These are phyloP conservation scores for Candida germanica DNA, from an alignment of 805 yeast species.

Conservation along the genomic window DNA sequence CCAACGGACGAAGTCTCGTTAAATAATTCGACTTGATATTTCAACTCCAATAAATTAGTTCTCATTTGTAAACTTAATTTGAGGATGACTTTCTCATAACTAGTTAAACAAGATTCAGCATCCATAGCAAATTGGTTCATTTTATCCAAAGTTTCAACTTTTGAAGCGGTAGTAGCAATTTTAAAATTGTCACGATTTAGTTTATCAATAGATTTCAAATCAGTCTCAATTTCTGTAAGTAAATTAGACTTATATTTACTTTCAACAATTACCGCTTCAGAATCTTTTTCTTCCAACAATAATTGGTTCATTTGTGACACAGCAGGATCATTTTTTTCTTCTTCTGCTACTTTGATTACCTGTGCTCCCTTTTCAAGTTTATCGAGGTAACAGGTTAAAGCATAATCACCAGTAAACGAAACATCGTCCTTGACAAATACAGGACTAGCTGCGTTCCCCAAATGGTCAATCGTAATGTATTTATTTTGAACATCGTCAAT, in stretches of 20 bases:
- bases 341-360: not conserved
- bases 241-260: conserved; percentile 1
- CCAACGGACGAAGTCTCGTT: not conserved
- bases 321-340: not conserved
- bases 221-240: conserved; percentile 6
- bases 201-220: conserved; percentile 1
- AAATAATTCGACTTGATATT: conserved; percentile 8
- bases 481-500: conserved; percentile 3
- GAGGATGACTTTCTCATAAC: conserved; percentile 16
- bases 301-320: not conserved
- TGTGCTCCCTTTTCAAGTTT: not conserved
- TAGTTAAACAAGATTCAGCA: conserved; percentile 15
- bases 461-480: not conserved
- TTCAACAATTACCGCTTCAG: conserved; percentile 1
- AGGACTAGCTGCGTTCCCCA: not conserved
- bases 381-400: conserved; percentile 6
- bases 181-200: not conserved
- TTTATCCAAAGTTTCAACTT: conserved; percentile 3
- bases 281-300: not conserved
- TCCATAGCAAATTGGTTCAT: conserved; percentile 20
- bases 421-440: conserved; percentile 23
- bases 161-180: conserved; percentile 2
- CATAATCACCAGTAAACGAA: conserved; percentile 27
- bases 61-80: conserved; percentile 19
- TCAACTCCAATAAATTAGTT: conserved; percentile 23